Conservation (phyloP, 2,329 filamentous ascomycete genomes). For the Xylaria polymorpha region DNA sequence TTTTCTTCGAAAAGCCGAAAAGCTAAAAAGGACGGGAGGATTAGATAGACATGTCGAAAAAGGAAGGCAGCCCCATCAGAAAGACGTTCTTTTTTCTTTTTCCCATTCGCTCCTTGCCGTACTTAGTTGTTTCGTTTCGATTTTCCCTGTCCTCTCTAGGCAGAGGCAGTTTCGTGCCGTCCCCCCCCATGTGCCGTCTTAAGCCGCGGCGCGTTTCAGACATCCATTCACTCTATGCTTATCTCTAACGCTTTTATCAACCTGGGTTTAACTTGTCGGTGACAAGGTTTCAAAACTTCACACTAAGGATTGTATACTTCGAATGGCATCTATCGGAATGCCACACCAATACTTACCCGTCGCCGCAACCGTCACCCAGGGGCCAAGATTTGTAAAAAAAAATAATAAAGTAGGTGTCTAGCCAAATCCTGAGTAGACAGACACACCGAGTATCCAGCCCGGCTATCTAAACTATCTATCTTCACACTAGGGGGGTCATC, state of each 20-base stretch:
- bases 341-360: not conserved
- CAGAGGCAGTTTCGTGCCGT: not conserved
- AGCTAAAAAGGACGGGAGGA: not conserved
- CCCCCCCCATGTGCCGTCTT: conserved; percentile 13
- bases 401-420: not conserved
- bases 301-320: conserved; percentile 13
- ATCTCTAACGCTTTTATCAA: conserved; percentile 19
- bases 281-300: not conserved
- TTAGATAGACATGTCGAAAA: not conserved
- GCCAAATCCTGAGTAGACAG: conserved; percentile 18
- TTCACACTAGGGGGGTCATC: not conserved
- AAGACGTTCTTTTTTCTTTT: not conserved
- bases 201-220: conserved; percentile 33
- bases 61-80: not conserved
- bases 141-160: not conserved
- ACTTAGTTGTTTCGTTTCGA: conserved; percentile 32
- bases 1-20: not conserved
- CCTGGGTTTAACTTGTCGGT: not conserved
- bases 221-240: conserved; percentile 10
- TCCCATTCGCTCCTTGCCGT: conserved; percentile 11
- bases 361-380: not conserved
- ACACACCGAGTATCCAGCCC: not conserved
- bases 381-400: not conserved
- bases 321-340: not conserved
- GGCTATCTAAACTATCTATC: not conserved